Conservation (phyloP, 2,329 filamentous ascomycete genomes). For the Colletotrichum paranaense region DNA sequence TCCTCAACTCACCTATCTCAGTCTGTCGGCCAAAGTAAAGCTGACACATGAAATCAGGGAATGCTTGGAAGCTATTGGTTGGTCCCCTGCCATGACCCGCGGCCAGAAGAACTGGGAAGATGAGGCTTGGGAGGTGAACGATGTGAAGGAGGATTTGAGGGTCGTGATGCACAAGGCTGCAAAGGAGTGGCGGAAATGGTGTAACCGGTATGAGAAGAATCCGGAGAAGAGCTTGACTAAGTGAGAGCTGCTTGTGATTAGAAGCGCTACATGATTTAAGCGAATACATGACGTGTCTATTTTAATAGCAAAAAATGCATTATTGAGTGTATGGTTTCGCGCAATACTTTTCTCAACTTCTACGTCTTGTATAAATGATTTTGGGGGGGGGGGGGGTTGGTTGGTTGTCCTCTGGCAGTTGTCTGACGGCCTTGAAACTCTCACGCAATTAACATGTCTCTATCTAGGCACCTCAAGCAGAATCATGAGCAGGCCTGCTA, state of each 20-base stretch:
- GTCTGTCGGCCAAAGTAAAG: accelerated
- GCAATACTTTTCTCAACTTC: no score
- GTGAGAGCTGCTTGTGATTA: neutral
- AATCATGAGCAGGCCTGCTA: neutral
- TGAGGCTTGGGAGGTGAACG: constrained; percentile 28
- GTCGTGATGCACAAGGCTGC: constrained; percentile 31
- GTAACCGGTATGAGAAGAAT: constrained; percentile 26
- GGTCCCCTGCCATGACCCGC: constrained; percentile 11
- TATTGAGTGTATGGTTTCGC: no score
- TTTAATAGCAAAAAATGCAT: no score
- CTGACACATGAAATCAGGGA: constrained; percentile 6
- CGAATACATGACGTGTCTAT: neutral
- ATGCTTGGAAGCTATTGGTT: constrained; percentile 28
- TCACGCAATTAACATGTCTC: no score
- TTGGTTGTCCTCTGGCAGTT: no score
- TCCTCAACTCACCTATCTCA: neutral
- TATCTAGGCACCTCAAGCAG: accelerated
- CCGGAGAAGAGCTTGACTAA: constrained; percentile 30
- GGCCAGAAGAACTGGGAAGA: constrained; percentile 34
- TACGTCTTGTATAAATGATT: no score
- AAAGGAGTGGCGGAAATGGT: constrained; percentile 33
- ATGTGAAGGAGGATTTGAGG: constrained; percentile 28
- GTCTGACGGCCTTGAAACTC: no score
- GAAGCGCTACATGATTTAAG: neutral
- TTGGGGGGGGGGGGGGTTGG: no score